Evolutionary conservation across 2,329 filamentous ascomycete genomes (phyloP), one percentile per base, ranked within the genome.

Genomic region (Aspergillus ibericus): DNA sequence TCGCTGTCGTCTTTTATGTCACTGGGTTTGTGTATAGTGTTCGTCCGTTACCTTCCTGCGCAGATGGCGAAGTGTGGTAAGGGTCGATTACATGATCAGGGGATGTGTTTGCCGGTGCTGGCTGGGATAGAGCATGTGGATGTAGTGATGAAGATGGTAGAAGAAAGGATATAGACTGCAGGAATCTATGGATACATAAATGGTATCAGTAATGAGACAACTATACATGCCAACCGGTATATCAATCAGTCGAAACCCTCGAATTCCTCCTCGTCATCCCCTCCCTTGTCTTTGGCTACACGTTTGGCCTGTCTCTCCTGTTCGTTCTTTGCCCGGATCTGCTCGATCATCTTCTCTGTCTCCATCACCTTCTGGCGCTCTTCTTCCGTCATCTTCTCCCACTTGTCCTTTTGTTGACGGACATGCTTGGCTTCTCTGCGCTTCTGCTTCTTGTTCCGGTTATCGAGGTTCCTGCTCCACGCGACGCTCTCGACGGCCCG

Each of bases 381-480:
- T 58, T 86, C 85, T 3, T 88, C 85, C n/a, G 85, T 90, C 85
- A 93, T 87, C 59, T 80, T 82, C 29, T 84, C 82, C 69, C 82
- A 77, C 63, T 80, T 80, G 71, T 88, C 85, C 9, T 85, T 84
- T 62, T 92, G 88, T 59, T 83, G 82, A 72, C 83, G 85, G 66
- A 84, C 82, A 61, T 81, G 82, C 69, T 85, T 85, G 78, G 86
- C 88, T 64, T 90, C 88, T 55, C 86, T 80, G 59, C 86, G 82
- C 65, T 81, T 82, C 50, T 82, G 79, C 53, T 87, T 85, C 59
- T 83, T 78, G 22, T 87, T 87, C 67, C 88, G 88, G 66, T 82
- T 80, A 62, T 89, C 89, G 20, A 83, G 78, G 72, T 90, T 90
- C 58, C 81, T 83, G 73, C 89, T 93, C 89, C 90, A 93, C 1